Evolutionary conservation across 495 filamentous ascomycete genomes (phyloP).

Genomic region (Aspergillus diversus): DNA sequence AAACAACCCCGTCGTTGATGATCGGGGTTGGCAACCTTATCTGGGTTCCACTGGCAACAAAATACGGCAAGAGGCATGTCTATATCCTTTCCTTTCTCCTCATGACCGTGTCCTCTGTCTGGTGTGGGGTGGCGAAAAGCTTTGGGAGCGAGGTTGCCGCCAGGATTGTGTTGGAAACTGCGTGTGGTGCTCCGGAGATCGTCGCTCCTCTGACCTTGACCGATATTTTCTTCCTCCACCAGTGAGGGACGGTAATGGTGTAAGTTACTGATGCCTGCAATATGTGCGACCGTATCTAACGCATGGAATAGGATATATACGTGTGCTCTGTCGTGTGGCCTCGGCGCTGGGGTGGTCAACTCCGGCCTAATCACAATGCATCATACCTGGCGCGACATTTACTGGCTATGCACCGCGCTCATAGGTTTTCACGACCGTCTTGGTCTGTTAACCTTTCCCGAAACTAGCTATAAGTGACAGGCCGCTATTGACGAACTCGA

Average conservation of each 20-base stretch:
- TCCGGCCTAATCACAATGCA: neutral
- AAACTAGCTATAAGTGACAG: neutral
- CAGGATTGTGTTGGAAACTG: conserved; percentile 49
- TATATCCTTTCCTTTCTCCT: conserved; percentile 37
- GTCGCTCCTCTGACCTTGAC: conserved; percentile 54
- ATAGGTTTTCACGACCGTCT: neutral
- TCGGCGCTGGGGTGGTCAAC: neutral
- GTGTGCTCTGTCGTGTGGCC: neutral
- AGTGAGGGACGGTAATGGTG: conserved; percentile 53
- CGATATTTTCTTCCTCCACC: conserved; percentile 63
- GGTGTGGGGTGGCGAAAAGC: conserved; percentile 45
- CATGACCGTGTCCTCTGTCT: conserved; percentile 46
- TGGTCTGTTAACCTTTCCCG: neutral
- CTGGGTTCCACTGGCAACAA: conserved; percentile 58
- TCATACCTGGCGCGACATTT: conserved; percentile 1
- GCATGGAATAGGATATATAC: neutral
- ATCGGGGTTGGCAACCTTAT: conserved; percentile 55
- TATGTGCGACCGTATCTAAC: too few relatives aligned
- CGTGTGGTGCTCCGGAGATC: conserved; percentile 54
- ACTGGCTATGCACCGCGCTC: neutral
- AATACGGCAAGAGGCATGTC: conserved; percentile 56
- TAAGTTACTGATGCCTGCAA: conserved; percentile 32
- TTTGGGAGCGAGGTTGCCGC: conserved; percentile 48
- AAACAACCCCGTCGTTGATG: conserved; percentile 38
- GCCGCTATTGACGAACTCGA: neutral